A percentile compares a stretch with the other conserved stretches of the same genome.
These are phyloP conservation scores for Tremellales sp. DNA, from an alignment of 1,284 basidiomycete genomes.

Conservation along the genomic window DNA sequence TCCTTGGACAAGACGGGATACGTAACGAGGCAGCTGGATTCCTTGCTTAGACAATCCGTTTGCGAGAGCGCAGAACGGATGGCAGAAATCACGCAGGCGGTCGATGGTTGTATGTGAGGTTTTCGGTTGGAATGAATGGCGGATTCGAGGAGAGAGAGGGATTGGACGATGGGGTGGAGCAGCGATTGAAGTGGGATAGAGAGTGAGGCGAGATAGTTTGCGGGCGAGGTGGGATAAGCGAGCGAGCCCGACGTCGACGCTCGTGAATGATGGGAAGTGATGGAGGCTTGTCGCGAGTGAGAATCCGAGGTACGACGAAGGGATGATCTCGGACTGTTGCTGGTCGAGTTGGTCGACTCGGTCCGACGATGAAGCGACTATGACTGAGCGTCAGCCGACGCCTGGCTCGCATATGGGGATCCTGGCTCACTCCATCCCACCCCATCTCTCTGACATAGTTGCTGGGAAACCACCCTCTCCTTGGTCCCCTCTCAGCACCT, in stretches of 20 bases:
- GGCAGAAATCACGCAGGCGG: conserved; percentile 81
- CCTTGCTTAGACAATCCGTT: conserved; percentile 80
- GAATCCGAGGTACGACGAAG: neutral
- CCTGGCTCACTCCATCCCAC: conserved; percentile 26
- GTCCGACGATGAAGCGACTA: conserved; percentile 13
- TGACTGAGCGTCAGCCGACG: neutral
- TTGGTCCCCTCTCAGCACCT: conserved; percentile 20
- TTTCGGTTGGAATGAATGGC: conserved; percentile 70
- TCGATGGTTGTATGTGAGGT: conserved; percentile 51
- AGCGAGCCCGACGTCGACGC: conserved; percentile 12
- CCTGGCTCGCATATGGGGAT: neutral
- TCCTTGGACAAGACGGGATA: conserved; percentile 68
- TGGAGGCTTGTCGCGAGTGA: conserved; percentile 16
- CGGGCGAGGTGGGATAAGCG: conserved; percentile 17
- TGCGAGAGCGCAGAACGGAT: conserved; percentile 84
- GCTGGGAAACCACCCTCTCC: conserved; percentile 98
- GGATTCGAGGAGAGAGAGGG: conserved; percentile 76
- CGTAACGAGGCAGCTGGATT: conserved; percentile 66
- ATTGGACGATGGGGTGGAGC: conserved; percentile 64
- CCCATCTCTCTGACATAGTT: conserved; percentile 50
- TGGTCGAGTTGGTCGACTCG: conserved; percentile 13
- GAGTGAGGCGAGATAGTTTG: conserved; percentile 13
- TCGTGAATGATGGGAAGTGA: conserved; percentile 16
- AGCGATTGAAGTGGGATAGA: conserved; percentile 26
- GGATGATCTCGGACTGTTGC: conserved; percentile 12